phyloP scores from a whole-genome alignment of 495 filamentous ascomycete species.

The Aspergillus kassunensis region DNA sequence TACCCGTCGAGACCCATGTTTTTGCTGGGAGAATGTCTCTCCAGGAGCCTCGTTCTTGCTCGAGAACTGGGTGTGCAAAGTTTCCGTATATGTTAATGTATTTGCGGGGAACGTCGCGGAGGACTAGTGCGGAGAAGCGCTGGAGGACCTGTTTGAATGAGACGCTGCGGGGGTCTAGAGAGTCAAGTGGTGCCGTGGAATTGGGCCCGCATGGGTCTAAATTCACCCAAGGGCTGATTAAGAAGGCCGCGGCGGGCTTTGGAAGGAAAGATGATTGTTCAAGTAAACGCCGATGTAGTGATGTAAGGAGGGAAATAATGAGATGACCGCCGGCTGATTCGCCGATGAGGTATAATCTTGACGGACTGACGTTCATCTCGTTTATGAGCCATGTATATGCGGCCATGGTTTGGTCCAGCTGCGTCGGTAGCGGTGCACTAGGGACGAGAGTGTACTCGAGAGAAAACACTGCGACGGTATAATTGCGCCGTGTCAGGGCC shows the following conservation, averaged over 20 bases:
- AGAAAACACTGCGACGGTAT: slow-evolving; percentile 6
- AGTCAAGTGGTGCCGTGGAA: background rate
- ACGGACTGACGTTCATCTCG: background rate
- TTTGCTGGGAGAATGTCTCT: slow-evolving; percentile 3
- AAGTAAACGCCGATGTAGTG: background rate
- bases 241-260: slow-evolving; percentile 5
- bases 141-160: slow-evolving; percentile 5
- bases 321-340: slow-evolving; percentile 13
- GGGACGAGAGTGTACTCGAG: slow-evolving; percentile 11
- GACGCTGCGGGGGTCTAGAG: background rate
- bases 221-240: slow-evolving; percentile 12
- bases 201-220: slow-evolving; percentile 3
- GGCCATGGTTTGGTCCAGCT: slow-evolving; percentile 5
- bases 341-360: slow-evolving; percentile 9
- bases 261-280: background rate
- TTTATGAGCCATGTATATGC: slow-evolving; percentile 12
- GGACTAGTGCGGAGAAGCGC: slow-evolving; percentile 2
- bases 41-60: slow-evolving; percentile 8
- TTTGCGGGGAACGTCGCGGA: background rate
- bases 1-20: slow-evolving; percentile 12
- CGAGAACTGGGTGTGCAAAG: background rate
- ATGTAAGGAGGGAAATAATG: slow-evolving; percentile 2
- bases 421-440: slow-evolving; percentile 8
- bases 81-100: too few relatives aligned
- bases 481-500: background rate